Conservation (phyloP, 371 early-diverging fungal species). For the Circinella umbellata region DNA sequence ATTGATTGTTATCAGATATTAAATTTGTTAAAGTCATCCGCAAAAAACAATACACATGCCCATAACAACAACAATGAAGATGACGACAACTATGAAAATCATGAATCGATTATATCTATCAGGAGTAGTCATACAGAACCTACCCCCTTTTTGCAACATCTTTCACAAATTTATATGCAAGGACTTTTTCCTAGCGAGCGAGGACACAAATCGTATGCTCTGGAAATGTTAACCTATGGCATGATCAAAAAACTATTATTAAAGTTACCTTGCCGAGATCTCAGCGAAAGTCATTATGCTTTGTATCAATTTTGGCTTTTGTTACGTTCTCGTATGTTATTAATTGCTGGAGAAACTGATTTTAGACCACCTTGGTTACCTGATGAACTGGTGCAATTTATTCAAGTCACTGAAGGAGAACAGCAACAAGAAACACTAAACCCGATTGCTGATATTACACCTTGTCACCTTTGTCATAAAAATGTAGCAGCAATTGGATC, state of each 20-base stretch:
- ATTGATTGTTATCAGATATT: slow-evolving; percentile 19
- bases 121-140: neutral
- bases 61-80: neutral
- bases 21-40: neutral
- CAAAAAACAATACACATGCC: neutral
- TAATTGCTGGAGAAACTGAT: neutral
- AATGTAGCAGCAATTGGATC: slow-evolving; percentile 10
- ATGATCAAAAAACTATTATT: slow-evolving; percentile 13
- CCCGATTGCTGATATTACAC: slow-evolving; percentile 10
- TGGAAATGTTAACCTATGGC: slow-evolving; percentile 19
- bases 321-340: slow-evolving; percentile 9
- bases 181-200: slow-evolving; percentile 22
- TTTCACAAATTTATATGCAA: slow-evolving; percentile 10
- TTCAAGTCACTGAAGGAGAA: slow-evolving; percentile 7
- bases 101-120: neutral
- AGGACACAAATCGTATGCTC: slow-evolving; percentile 13
- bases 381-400: slow-evolving; percentile 9
- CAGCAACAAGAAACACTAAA: neutral
- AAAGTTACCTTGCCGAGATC: neutral
- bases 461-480: slow-evolving; percentile 18
- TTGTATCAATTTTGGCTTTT: slow-evolving; percentile 19
- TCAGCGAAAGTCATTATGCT: slow-evolving; percentile 18
- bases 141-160: slow-evolving; percentile 13
- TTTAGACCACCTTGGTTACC: slow-evolving; percentile 18
- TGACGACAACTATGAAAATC: too few relatives aligned